A percentile compares a stretch with the other conserved stretches of the same genome.
These are phyloP conservation scores for Pleurotus salmoneostramineus DNA, from an alignment of 768 basidiomycete genomes.

Conservation along the genomic window DNA sequence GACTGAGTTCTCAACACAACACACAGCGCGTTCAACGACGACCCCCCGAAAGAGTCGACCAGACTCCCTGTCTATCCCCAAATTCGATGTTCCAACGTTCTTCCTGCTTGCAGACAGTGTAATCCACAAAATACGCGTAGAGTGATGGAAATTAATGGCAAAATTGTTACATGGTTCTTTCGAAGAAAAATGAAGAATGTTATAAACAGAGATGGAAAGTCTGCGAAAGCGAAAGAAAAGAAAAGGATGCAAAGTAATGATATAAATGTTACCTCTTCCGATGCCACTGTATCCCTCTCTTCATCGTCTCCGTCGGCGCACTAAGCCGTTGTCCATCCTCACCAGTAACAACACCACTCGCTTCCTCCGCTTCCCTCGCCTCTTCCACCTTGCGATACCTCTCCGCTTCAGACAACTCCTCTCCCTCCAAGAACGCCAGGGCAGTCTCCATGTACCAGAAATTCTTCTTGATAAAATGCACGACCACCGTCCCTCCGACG, in stretches of 20 bases:
- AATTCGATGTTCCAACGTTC: too few relatives aligned
- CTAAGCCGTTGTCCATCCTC: background rate
- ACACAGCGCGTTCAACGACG: too few relatives aligned
- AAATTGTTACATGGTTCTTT: too few relatives aligned
- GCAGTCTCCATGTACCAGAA: conserved; percentile 97
- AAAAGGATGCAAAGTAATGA: background rate
- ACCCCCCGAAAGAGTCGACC: too few relatives aligned
- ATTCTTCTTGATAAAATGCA: conserved; percentile 96
- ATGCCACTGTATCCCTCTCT: conserved; percentile 2
- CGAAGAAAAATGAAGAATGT: too few relatives aligned
- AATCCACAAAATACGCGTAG: background rate
- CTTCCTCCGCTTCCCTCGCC: conserved; percentile 10
- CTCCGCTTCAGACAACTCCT: conserved; percentile 60
- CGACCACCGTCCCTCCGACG: conserved; percentile 90
- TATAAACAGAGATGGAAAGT: background rate
- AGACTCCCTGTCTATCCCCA: too few relatives aligned
- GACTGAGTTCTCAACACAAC: too few relatives aligned
- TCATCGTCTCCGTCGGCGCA: background rate
- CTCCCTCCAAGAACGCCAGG: conserved; percentile 79
- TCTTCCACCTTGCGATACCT: conserved; percentile 25
- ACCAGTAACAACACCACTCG: conserved; percentile 15
- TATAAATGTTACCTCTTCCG: background rate
- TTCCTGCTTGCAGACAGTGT: background rate
- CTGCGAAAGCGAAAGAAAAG: background rate
- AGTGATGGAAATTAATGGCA: too few relatives aligned